These are phyloP conservation scores for Hymenoscyphus repandus DNA, from an alignment of 2,329 filamentous ascomycete species.

Conservation along the genomic window DNA sequence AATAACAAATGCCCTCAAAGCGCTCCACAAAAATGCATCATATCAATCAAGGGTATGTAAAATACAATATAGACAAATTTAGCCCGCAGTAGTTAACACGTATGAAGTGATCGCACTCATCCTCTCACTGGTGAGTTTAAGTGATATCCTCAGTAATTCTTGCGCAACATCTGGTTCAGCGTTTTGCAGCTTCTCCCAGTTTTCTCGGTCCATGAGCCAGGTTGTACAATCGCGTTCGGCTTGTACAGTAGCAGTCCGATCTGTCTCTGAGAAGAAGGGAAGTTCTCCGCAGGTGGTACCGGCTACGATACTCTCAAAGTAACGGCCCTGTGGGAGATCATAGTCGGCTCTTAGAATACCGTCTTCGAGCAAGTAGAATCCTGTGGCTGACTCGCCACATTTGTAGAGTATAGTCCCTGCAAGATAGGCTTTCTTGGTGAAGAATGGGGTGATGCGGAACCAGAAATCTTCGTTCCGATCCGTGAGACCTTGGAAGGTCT, in stretches of 20 bases:
- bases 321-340: slow-evolving; percentile 78
- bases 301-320: slow-evolving; percentile 87
- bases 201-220: slow-evolving; percentile 71
- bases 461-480: slow-evolving; percentile 91
- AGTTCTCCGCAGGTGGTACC: slow-evolving; percentile 94
- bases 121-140: slow-evolving; percentile 91
- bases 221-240: slow-evolving; percentile 77
- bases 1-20: neutral
- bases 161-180: slow-evolving; percentile 71
- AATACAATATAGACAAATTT: slow-evolving; percentile 3
- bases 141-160: slow-evolving; percentile 78
- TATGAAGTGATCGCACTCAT: slow-evolving; percentile 67
- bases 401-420: slow-evolving; percentile 72
- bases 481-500: slow-evolving; percentile 89
- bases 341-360: slow-evolving; percentile 91
- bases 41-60: slow-evolving; percentile 1
- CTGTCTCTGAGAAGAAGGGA: slow-evolving; percentile 90
- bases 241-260: slow-evolving; percentile 77
- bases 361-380: slow-evolving; percentile 85
- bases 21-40: neutral
- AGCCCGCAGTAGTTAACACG: slow-evolving; percentile 39
- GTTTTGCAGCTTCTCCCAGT: slow-evolving; percentile 68
- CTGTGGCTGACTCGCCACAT: slow-evolving; percentile 69
- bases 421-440: slow-evolving; percentile 60
- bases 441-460: slow-evolving; percentile 75